Base-by-base conservation (phyloP, 768 basidiomycete genomes). In the Mycena floridula region DNA sequence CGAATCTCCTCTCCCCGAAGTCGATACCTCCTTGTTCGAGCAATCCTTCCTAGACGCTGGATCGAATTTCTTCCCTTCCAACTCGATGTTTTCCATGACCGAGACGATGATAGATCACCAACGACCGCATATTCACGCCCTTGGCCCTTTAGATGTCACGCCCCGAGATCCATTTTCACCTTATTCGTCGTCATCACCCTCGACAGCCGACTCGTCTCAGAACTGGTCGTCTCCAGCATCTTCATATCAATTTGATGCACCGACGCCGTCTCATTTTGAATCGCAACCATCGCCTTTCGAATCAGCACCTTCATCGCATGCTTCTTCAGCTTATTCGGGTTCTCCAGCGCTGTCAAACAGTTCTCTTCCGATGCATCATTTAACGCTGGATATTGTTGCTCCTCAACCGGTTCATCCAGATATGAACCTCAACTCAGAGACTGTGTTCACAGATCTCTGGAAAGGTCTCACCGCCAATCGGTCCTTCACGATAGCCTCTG, bases 21-120 rank as follows among this genome's bases (percentile, higher is more conserved):
- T 67, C 8, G 62, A 76, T 46, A 66, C 69, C 0, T 68, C 65
- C 27, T 57, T 79, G 27, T 79, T 77, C 55, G 68, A 79, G 13
- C 56, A 61, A 1, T 57, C 61, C 2, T 79, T 68, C 54, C 50
- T 69, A 23, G 50, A 59, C 38, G 52, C 46, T 18, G 47, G 46
- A 15, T 15, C 51, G 30, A 51, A 51, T 46, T 64, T 61, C 57
- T 60, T 58, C 46, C 50, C 52, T 9, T n/a, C 40, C 23, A 37
- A 47, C 7, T 21, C 20, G 18, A 39, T 18, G 7, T 57, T 32
- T 57, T 60, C 54, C 42, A 48, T 27, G 25, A 50, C 36, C 46
- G 51, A 24, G 37, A 47, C 32, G 35, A 43, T 36, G 38, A n/a
- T n/a, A n/a, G n/a, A n/a, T n/a, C n/a, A n/a, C n/a, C n/a, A n/a